Evolutionary conservation across 306 rosid species (phyloP).

Genomic region (Cicer bijugum): DNA sequence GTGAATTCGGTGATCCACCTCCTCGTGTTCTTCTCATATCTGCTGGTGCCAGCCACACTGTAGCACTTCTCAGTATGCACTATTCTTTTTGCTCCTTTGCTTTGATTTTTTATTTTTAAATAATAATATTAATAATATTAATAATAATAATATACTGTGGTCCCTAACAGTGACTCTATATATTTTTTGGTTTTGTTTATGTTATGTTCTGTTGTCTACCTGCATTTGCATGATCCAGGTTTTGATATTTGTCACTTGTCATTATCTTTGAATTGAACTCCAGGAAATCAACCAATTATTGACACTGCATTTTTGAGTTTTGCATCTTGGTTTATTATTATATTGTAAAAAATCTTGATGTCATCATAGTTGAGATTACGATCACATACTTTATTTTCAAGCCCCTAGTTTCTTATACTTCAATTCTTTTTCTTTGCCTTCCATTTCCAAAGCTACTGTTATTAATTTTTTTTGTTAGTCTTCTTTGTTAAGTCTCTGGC

Average conservation of each 20-base stretch:
- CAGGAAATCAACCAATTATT: constrained; percentile 7
- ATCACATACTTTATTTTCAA: background rate
- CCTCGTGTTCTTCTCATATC: constrained; percentile 75
- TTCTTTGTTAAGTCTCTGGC: constrained; percentile 6
- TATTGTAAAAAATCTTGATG: background rate
- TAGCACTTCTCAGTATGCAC: constrained; percentile 81
- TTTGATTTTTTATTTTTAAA: no score
- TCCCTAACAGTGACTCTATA: background rate
- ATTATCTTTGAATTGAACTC: constrained; percentile 30
- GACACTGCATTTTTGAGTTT: constrained; percentile 3
- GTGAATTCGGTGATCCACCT: constrained; percentile 55
- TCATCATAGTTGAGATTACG: background rate
- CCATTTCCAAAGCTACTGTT: constrained; percentile 3
- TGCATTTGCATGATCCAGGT: constrained; percentile 30
- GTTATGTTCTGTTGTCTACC: background rate
- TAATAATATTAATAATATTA: no score
- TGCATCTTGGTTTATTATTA: constrained; percentile 14
- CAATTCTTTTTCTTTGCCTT: background rate
- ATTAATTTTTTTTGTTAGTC: background rate
- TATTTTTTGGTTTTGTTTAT: background rate
- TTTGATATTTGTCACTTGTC: constrained; percentile 22
- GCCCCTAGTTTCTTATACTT: background rate
- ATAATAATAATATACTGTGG: no score
- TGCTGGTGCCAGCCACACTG: constrained; percentile 94
- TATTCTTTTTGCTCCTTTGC: no score